phyloP scores from a whole-genome alignment of 192 early-diverging fungal genomes.

The Chytriomyces sp. region DNA sequence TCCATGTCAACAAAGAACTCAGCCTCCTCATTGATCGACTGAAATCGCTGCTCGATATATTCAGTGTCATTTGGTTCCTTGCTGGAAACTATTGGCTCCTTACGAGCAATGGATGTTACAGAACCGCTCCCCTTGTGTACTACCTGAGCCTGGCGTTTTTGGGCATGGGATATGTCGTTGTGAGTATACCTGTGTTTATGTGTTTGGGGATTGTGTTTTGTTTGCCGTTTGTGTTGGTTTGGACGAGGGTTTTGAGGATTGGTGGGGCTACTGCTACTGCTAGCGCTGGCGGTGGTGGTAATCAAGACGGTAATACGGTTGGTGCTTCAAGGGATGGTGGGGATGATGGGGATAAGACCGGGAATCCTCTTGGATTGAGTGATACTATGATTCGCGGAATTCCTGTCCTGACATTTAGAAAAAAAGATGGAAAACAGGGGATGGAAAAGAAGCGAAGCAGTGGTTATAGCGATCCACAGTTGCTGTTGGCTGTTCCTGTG shows the following conservation, averaged over 20 bases:
- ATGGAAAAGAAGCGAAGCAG: conserved; percentile 32
- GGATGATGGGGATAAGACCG: neutral
- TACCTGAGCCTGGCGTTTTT: conserved; percentile 69
- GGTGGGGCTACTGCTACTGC: conserved; percentile 61
- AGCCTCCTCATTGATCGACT: conserved; percentile 39
- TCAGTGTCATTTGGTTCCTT: conserved; percentile 69
- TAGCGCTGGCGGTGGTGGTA: conserved; percentile 37
- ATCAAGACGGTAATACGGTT: neutral
- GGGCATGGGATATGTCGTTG: conserved; percentile 69
- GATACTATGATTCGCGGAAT: conserved; percentile 71
- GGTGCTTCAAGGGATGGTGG: neutral
- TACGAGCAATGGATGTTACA: conserved; percentile 47
- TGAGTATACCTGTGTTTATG: conserved; percentile 64
- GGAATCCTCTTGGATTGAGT: conserved; percentile 46
- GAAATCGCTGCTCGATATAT: conserved; percentile 65
- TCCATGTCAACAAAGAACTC: conserved; percentile 27
- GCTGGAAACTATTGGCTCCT: conserved; percentile 76
- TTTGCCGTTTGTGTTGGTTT: conserved; percentile 67
- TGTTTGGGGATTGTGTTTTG: conserved; percentile 69
- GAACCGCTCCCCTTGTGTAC: conserved; percentile 62
- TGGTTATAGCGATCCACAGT: conserved; percentile 28
- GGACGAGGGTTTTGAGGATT: conserved; percentile 61
- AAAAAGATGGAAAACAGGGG: neutral
- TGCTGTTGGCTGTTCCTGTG: conserved; percentile 19
- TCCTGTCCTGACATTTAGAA: conserved; percentile 62